Evolutionary conservation across 352 stramenopile species (phyloP), one percentile per base, ranked within the genome.

Genomic region (Pelagophyceae sp.): DNA sequence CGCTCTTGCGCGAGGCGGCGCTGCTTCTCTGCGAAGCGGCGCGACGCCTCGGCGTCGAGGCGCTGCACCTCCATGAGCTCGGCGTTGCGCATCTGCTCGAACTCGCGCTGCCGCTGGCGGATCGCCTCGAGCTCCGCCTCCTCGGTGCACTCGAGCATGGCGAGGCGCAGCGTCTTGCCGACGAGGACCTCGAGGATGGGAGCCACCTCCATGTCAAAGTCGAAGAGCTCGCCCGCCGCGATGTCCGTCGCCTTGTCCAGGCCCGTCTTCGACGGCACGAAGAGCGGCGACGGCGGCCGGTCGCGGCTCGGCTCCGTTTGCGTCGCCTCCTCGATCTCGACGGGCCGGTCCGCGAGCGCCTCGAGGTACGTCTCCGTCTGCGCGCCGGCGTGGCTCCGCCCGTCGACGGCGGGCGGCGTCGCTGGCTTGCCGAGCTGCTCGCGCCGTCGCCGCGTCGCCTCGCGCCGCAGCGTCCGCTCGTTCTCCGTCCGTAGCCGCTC

Each of bases 291-390:
- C 1, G 90, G 83, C 5, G 90, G 84, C 38, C 94, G 82, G 78
- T 98, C 92, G 76, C 96, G 78, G 67, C 95, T 83, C 25, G 90
- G 85, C 79, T 97, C 91, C 0, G 93, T 98, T 78, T 98, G 93
- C 27, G 91, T 97, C 78, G 93, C 89, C 17, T 85, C 86, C 76
- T 96, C 89, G 11, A 86, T 79, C 80, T 97, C 92, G 0, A 91
- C 86, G 54, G 92, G 92, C 64, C 88, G 85, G 80, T 98, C 93
- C 0, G 88, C 93, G 51, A 97, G 88, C 77, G 97, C 93, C 76
- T 97, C 93, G 0, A 97, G 84, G 82, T 95, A 97, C 69, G 90
- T 95, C 77, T 97, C 93, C 0, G 93, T 98, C 83, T 98, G 93
- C 40, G 94, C 92, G 77, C 96, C 90, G 86, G 96, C 95, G 84